Evolutionary conservation across 257 asterid genomes (phyloP), one percentile per base, ranked within the genome.

Genomic region (Fraxinus quadrangulata): DNA sequence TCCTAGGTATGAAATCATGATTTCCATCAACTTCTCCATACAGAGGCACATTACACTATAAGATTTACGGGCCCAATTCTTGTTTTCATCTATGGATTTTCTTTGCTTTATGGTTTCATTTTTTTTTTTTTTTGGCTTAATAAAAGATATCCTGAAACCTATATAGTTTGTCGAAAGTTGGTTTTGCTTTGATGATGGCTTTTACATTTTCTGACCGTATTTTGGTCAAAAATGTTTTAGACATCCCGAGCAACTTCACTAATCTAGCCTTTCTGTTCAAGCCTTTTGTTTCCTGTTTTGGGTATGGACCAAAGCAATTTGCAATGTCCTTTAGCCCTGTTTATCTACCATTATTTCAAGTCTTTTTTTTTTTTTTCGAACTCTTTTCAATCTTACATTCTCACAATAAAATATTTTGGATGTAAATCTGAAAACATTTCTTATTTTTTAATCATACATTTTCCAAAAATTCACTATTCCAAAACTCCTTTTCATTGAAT

Each of bases 1-100:
- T 77, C 99, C 99, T 75, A 95, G 94, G 99, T 95, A 90, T 63
- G 80, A 28, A 80, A 74, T 21, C n/a, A 1, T n/a, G 12, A 14
- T 31, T 26, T 70, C 69, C 45, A 73, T 84, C 77, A 39, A 67
- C 34, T 61, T 70, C 67, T 74, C 19, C 28, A 7, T 1, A 75
- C 72, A 2, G 76, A 13, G 30, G 49, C 8, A 12, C 34, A 45
- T 67, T n/a, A 24, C 31, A 31, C 49, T 14, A 19, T 67, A 72
- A 42, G 6, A 68, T 76, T 72, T n/a, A 65, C 31, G 3, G 37
- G 67, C 30, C 16, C 37, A 49, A 19, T 21, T 36, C 26, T 2
- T 75, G 65, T 49, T 31, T 72, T 36, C 42, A 70, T 54, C 28
- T 56, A 23, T 59, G 17, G 33, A 16, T 19, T 39, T 40, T 19